A percentile compares a stretch with the other conserved stretches of the same genome.
These are phyloP conservation scores for Gossypium australe DNA, from an alignment of 345 rosid species.

Conservation along the genomic window DNA sequence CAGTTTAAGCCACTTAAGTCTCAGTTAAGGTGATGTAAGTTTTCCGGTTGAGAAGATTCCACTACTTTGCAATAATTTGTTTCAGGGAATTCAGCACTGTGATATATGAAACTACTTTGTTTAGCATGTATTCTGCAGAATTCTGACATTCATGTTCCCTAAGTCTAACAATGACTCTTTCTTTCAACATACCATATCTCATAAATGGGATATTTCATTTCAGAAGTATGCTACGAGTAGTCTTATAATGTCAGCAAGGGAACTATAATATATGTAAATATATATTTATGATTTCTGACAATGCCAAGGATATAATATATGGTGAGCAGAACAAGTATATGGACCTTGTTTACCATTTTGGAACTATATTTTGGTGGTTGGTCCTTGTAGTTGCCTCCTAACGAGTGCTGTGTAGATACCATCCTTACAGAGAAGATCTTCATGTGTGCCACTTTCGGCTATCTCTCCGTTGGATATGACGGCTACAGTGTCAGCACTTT, in stretches of 20 bases:
- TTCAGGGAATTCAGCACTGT: too few relatives aligned
- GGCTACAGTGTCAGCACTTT: constrained; percentile 79
- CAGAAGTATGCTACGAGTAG: not conserved
- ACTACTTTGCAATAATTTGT: too few relatives aligned
- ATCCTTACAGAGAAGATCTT: constrained; percentile 35
- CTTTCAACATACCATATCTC: not conserved
- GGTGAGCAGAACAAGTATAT: too few relatives aligned
- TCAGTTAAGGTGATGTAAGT: too few relatives aligned
- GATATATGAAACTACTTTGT: too few relatives aligned
- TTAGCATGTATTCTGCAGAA: too few relatives aligned
- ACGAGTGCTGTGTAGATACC: constrained; percentile 50
- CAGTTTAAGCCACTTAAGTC: too few relatives aligned
- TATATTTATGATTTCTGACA: too few relatives aligned
- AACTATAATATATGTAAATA: too few relatives aligned
- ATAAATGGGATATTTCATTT: not conserved
- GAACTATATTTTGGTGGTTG: constrained; percentile 15
- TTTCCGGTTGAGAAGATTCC: too few relatives aligned
- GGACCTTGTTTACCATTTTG: constrained; percentile 2
- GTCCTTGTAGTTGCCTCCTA: constrained; percentile 57
- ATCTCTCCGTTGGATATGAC: constrained; percentile 83
- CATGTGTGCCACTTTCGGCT: constrained; percentile 56
- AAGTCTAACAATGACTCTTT: not conserved
- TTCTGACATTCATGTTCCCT: not conserved
- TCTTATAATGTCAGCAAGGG: not conserved
- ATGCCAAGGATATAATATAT: too few relatives aligned